Conservation (phyloP, 768 basidiomycete genomes). For the Hemileccinum rubropunctum region DNA sequence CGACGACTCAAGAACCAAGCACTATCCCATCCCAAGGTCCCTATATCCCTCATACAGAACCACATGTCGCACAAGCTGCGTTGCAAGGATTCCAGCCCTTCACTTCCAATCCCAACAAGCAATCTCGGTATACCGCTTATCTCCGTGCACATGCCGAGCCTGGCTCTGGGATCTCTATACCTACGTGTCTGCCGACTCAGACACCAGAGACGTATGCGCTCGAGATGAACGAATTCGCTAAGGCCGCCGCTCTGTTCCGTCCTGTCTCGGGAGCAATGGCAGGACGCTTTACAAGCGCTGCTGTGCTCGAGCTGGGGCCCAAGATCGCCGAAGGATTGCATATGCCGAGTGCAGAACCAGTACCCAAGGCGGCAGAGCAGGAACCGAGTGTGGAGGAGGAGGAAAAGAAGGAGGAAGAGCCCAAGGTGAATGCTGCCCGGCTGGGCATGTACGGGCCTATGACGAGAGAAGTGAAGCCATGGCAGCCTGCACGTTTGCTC, state of each 20-base stretch:
- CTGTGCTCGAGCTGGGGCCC: slow-evolving; percentile 64
- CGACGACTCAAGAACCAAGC: slow-evolving; percentile 19
- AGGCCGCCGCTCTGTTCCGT: slow-evolving; percentile 86
- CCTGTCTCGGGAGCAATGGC: slow-evolving; percentile 93
- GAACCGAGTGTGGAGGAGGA: slow-evolving; percentile 40
- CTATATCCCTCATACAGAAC: slow-evolving; percentile 60
- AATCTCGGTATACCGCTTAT: slow-evolving; percentile 82
- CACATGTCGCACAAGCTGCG: slow-evolving; percentile 83
- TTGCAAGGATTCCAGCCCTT: slow-evolving; percentile 91
- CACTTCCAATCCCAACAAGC: slow-evolving; percentile 69
- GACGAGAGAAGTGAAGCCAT: slow-evolving; percentile 71
- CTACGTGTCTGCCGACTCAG: slow-evolving; percentile 55
- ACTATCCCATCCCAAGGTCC: slow-evolving; percentile 31
- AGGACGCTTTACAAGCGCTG: slow-evolving; percentile 84
- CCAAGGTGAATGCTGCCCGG: slow-evolving; percentile 77
- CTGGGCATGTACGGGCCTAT: slow-evolving; percentile 88
- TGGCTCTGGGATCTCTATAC: slow-evolving; percentile 42
- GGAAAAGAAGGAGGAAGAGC: slow-evolving; percentile 58
- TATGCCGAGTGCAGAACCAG: slow-evolving; percentile 43
- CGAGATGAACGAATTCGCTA: slow-evolving; percentile 84
- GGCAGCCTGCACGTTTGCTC: slow-evolving; percentile 81
- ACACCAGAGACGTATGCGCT: slow-evolving; percentile 67
- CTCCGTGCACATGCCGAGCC: slow-evolving; percentile 67
- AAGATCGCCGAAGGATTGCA: slow-evolving; percentile 67
- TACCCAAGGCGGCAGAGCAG: slow-evolving; percentile 39